phyloP scores from a whole-genome alignment of 257 asterid genomes.

The Fraxinus excelsior region DNA sequence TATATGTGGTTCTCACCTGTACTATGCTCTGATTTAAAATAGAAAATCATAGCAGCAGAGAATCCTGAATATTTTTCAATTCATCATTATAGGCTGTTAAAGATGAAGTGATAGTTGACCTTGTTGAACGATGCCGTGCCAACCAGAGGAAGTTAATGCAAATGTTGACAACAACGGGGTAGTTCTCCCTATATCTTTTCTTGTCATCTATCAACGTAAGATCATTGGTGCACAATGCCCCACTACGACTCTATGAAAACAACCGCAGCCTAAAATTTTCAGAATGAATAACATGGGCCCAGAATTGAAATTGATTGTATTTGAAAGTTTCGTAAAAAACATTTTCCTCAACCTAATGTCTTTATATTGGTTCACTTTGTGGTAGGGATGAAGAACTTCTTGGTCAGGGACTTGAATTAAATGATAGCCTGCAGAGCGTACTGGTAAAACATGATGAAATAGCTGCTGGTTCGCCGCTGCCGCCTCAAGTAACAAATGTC shows the following conservation, averaged over 20 bases:
- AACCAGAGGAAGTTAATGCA: constrained; percentile 86
- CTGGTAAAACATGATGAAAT: constrained; percentile 78
- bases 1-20: constrained; percentile 27
- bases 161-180: constrained; percentile 68
- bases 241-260: background rate
- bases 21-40: constrained; percentile 7
- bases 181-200: constrained; percentile 8
- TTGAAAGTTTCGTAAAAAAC: background rate
- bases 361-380: background rate
- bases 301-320: background rate
- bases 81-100: constrained; percentile 55
- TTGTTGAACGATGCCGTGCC: constrained; percentile 72
- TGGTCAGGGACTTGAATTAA: constrained; percentile 81
- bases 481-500: constrained; percentile 33
- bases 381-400: constrained; percentile 89
- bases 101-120: constrained; percentile 77
- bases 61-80: constrained; percentile 7
- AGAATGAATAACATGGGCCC: background rate
- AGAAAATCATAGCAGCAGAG: background rate
- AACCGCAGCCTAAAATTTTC: background rate
- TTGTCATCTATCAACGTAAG: background rate
- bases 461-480: constrained; percentile 77
- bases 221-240: background rate
- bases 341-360: background rate
- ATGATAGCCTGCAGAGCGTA: constrained; percentile 68